Conservation (phyloP, 768 basidiomycete species). For the Gloeophyllum trabeum region DNA sequence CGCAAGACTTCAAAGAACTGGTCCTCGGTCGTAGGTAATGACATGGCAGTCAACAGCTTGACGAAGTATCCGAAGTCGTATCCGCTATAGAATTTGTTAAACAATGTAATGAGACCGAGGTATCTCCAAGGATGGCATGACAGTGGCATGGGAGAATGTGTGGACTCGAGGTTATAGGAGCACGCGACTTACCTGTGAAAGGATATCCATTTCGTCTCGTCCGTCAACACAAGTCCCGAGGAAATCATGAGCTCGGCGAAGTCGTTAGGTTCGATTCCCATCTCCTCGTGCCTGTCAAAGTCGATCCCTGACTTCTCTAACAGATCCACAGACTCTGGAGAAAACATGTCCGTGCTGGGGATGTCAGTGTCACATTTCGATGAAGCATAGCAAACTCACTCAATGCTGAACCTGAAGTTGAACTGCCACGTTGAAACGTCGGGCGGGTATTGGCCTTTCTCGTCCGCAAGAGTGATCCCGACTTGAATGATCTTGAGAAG, state of each 20-base stretch:
- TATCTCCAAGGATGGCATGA: too few relatives aligned
- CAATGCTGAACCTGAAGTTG: constrained; percentile 89
- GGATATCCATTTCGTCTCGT: constrained; percentile 92
- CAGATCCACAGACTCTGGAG: constrained; percentile 93
- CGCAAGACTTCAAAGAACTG: constrained; percentile 79
- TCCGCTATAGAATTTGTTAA: constrained; percentile 41
- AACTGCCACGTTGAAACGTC: constrained; percentile 98
- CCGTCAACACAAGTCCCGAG: constrained; percentile 81
- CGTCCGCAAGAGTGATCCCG: constrained; percentile 89
- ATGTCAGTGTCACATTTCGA: constrained; percentile 2
- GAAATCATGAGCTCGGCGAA: constrained; percentile 98
- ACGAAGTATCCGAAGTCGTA: constrained; percentile 99
- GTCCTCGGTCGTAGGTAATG: constrained; percentile 82
- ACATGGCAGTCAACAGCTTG: constrained; percentile 79
- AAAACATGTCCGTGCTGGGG: constrained; percentile 91
- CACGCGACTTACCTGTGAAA: constrained; percentile 76
- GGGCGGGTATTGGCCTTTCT: constrained; percentile 83
- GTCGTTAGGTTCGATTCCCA: constrained; percentile 86
- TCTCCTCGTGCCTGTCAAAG: constrained; percentile 85
- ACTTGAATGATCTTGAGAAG: constrained; percentile 96
- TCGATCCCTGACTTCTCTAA: constrained; percentile 94
- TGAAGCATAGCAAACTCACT: constrained; percentile 37
- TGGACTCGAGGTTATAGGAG: background rate
- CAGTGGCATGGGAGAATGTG: background rate
- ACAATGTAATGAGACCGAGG: background rate